These are phyloP conservation scores for Crithidia thermophila DNA, from an alignment of 208 protist genomes.

Conservation along the genomic window DNA sequence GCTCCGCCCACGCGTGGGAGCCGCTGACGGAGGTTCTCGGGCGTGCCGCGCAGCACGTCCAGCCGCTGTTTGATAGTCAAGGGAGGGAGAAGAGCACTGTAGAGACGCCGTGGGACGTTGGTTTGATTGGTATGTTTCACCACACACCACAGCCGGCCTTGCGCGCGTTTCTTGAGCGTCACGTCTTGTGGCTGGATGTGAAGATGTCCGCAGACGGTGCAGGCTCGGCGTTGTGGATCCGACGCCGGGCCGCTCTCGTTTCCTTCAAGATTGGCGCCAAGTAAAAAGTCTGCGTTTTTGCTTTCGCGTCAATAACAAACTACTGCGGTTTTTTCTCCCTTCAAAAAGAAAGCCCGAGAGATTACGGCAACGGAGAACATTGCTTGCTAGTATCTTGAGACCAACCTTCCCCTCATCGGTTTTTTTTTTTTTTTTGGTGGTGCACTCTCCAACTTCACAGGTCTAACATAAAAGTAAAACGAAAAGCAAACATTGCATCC, in stretches of 20 bases:
- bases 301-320: no score
- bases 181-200: constrained; percentile 27
- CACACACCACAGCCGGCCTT: not conserved
- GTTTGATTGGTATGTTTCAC: constrained; percentile 29
- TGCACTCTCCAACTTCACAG: no score
- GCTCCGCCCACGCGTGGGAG: constrained; percentile 22
- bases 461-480: no score
- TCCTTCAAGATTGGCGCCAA: no score
- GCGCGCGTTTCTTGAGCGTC: constrained; percentile 10
- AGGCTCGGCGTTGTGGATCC: constrained; percentile 2
- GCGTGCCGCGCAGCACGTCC: constrained; percentile 14
- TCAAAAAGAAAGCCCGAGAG: no score
- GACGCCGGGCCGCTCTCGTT: constrained; percentile 15
- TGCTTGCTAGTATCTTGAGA: no score
- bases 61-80: constrained; percentile 2
- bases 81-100: not conserved
- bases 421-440: no score
- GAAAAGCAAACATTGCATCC: no score
- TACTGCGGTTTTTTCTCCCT: no score
- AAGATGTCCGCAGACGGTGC: not conserved
- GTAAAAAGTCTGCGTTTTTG: no score
- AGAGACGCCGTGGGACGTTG: constrained; percentile 5
- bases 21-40: constrained; percentile 32
- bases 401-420: no score
- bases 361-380: no score